Percentiles rank a stretch among this genome's conserved stretches.
Evolutionary conservation across 768 basidiomycete genomes (phyloP).

Genomic region (Tulasnella sp.): DNA sequence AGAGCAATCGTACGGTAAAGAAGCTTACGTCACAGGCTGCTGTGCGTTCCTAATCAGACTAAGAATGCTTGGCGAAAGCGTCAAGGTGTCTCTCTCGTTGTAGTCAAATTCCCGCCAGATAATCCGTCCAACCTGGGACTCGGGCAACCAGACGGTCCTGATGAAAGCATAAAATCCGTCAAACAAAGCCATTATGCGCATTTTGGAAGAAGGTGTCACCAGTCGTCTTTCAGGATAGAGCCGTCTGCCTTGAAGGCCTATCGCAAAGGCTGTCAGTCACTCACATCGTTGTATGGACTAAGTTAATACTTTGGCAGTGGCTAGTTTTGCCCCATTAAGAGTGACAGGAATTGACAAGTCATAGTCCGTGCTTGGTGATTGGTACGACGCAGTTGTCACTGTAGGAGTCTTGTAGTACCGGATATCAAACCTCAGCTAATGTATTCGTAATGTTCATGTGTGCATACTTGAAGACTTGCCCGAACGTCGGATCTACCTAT

Average conservation of each 20-base stretch:
- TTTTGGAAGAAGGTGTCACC: background rate
- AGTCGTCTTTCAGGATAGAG: slow-evolving; percentile 10
- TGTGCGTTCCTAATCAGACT: background rate
- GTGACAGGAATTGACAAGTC: slow-evolving; percentile 2
- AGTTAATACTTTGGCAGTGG: background rate
- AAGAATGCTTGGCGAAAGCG: background rate
- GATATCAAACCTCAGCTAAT: slow-evolving; percentile 14
- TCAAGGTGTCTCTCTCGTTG: slow-evolving; percentile 3
- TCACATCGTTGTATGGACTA: too few species aligned
- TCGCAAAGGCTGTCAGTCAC: background rate
- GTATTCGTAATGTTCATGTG: background rate
- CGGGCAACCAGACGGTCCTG: background rate
- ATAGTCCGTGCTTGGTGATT: background rate
- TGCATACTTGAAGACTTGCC: background rate
- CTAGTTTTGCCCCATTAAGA: background rate
- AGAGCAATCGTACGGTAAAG: background rate
- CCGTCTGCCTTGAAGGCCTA: slow-evolving; percentile 15
- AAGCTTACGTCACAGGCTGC: background rate
- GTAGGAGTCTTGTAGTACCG: slow-evolving; percentile 1
- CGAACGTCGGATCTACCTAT: slow-evolving; percentile 1
- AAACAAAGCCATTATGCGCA: background rate
- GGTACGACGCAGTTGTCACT: background rate
- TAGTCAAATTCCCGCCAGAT: background rate
- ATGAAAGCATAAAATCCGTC: background rate
- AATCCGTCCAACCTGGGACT: background rate